Base-by-base conservation (phyloP, 23 red algal species). In the Gracilaria vermiculophylla region DNA sequence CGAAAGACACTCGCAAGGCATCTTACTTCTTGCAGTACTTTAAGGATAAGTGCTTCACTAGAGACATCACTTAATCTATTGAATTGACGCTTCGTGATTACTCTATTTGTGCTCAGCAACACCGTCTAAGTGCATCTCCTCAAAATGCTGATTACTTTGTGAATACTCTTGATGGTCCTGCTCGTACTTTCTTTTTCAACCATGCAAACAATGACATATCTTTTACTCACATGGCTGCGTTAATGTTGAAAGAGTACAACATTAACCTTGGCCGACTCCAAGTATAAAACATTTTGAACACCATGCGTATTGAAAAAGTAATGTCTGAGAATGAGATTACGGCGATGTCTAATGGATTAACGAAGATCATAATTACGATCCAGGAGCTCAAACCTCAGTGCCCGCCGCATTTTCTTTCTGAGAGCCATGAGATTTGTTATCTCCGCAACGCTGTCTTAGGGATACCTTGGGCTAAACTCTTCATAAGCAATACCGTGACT, bases 121-220 rank as follows among this genome's bases (percentile, higher is more conserved):
- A 89, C 42, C 48, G 33, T 15, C 24, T 89, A 0, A 72, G 64
- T 49, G 2, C 3, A 23, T 33, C 50, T 4, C 85, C 50, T 4
- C 85, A 89, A 54, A 77, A 71, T 32, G 85, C 85, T 14, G 65
- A 88, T 47, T 88, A 76, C 51, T 76, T 88, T 76, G 83, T 88
- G 0, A 73, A 88, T 19, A 62, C 42, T 12, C 43, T 47, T 47
- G 43, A 47, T 47, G 43, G 43, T 8, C 43, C 43, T 47, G 43
- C 43, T 19, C 71, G 85, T 19, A 79, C 70, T 44, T 89, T 89
- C 67, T 87, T 79, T 70, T 78, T 89, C 53, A 79, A 77, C 54
- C 78, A 89, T 76, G 64, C 49, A 35, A 12, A 0, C 9, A 37
- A 73, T 72, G 50, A 71, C 19, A 86, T 86, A 0, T 32, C 5